phyloP scores from a whole-genome alignment of 371 early-diverging fungal species.

The Mortierella sp. region DNA sequence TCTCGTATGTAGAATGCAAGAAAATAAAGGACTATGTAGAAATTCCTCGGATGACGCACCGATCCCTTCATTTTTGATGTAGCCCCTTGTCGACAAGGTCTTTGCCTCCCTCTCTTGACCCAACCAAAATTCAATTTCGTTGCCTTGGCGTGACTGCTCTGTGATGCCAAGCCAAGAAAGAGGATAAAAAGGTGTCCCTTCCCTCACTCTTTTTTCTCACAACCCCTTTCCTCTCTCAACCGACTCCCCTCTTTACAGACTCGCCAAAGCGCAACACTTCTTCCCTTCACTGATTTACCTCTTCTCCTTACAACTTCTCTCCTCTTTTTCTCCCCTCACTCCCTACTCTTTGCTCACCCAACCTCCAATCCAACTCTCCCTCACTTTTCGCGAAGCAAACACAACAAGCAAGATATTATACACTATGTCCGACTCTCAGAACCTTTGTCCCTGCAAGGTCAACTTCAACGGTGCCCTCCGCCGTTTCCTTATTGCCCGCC shows the following conservation, averaged over 20 bases:
- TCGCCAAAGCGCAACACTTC: not conserved
- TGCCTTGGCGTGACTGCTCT: conserved; percentile 16
- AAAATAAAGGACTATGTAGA: no score
- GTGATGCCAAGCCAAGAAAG: not conserved
- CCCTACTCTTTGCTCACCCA: not conserved
- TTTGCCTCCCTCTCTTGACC: not conserved
- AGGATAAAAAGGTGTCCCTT: not conserved
- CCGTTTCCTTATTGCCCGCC: conserved; percentile 49
- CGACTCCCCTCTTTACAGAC: not conserved
- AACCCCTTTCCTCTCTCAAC: not conserved
- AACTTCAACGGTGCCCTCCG: conserved; percentile 47
- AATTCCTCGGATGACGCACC: no score
- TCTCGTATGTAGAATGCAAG: not conserved
- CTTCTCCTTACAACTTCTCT: not conserved
- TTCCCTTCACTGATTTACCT: not conserved
- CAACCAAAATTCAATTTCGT: not conserved
- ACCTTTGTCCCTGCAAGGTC: conserved; percentile 52
- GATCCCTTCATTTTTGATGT: no score
- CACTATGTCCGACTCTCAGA: conserved; percentile 37
- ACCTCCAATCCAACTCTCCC: not conserved
- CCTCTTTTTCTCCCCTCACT: not conserved
- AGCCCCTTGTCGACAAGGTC: no score
- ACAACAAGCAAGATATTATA: no score
- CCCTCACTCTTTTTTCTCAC: not conserved
- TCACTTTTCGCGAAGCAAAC: no score